These are phyloP conservation scores for Citrus medica DNA, from an alignment of 345 rosid species.

Conservation along the genomic window DNA sequence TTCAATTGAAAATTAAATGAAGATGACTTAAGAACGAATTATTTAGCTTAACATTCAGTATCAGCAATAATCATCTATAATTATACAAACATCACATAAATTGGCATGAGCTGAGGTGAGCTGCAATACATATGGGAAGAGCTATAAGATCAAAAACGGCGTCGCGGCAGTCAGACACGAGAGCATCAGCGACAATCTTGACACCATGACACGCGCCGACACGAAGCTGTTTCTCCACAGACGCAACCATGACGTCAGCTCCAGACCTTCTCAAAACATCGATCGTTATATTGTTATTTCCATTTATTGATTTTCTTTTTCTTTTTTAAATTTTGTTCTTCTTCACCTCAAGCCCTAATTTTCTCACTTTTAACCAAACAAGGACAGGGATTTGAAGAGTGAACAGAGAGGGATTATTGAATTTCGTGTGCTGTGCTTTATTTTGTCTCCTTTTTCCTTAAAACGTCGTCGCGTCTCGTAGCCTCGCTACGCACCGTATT, in stretches of 20 bases:
- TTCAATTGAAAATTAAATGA: neutral
- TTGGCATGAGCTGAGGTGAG: neutral
- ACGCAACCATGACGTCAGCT: conserved; percentile 81
- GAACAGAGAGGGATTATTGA: neutral
- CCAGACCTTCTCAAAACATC: conserved; percentile 84
- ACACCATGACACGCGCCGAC: conserved; percentile 77
- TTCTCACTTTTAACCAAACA: neutral
- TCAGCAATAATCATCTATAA: neutral
- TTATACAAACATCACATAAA: neutral
- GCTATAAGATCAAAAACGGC: conserved; percentile 68
- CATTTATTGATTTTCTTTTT: conserved; percentile 33
- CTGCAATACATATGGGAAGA: conserved; percentile 47
- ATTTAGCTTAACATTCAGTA: neutral
- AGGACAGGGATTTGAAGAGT: too few relatives aligned
- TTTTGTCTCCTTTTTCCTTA: neutral
- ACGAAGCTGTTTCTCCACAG: conserved; percentile 64
- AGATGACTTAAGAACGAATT: neutral
- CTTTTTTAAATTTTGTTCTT: neutral
- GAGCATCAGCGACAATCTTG: conserved; percentile 72
- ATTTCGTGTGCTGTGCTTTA: too few relatives aligned
- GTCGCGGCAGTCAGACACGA: conserved; percentile 46
- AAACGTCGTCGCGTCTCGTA: neutral
- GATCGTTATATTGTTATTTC: conserved; percentile 55
- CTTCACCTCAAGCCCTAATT: conserved; percentile 29
- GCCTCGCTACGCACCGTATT: neutral